Evolutionary conservation across 345 rosid genomes (phyloP).

Genomic region (Stellera chamaejasme): DNA sequence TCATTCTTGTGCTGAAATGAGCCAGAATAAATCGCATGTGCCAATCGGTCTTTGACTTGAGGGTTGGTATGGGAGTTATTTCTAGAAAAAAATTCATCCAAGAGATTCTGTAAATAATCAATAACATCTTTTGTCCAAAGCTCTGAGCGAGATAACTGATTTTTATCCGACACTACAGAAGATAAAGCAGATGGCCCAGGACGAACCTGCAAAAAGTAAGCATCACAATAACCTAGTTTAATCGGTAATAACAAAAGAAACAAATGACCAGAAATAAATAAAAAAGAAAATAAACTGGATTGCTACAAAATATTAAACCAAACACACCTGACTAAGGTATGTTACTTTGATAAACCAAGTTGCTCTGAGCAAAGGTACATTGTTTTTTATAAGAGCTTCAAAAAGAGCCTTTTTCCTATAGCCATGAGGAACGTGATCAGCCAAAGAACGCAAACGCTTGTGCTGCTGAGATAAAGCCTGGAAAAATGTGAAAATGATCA

Average conservation of each 20-base stretch:
- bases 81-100: conserved; percentile 67
- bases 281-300: neutral
- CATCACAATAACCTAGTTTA: conserved; percentile 16
- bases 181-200: conserved; percentile 54
- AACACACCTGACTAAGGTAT: conserved; percentile 89
- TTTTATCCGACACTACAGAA: conserved; percentile 62
- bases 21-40: conserved; percentile 60
- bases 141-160: conserved; percentile 64
- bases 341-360: conserved; percentile 96
- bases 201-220: conserved; percentile 52
- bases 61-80: conserved; percentile 55
- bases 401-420: conserved; percentile 65
- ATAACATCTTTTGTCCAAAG: conserved; percentile 95
- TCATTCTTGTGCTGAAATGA: conserved; percentile 50
- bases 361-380: conserved; percentile 93
- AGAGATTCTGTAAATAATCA: conserved; percentile 76
- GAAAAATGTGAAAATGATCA: neutral
- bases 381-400: conserved; percentile 87
- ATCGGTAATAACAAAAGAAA: conserved; percentile 7
- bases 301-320: neutral
- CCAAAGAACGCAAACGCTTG: conserved; percentile 76
- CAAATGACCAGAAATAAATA: neutral
- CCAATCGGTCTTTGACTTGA: conserved; percentile 55
- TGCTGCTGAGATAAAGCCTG: conserved; percentile 87
- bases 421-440: conserved; percentile 84